These are phyloP conservation scores for Sugiyamaella qingdaonensis DNA, from an alignment of 805 yeast genomes.

Conservation along the genomic window DNA sequence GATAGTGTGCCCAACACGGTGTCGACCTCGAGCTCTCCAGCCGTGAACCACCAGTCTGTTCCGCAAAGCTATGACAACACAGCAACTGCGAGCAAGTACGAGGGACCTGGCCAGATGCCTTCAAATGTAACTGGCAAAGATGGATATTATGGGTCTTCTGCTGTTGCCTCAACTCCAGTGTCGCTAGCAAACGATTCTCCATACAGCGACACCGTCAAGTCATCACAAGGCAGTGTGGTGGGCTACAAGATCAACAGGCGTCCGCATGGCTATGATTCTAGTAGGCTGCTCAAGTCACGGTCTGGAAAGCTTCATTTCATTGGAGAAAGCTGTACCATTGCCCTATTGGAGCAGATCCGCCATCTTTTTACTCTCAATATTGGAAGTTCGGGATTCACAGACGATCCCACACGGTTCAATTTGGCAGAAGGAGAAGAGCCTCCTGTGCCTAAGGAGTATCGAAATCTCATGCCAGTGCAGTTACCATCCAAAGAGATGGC, in stretches of 20 bases:
- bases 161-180: not conserved
- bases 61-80: not conserved
- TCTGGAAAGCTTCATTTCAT: conserved; percentile 37
- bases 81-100: not conserved
- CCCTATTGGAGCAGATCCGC: conserved; percentile 39
- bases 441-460: conserved; percentile 11
- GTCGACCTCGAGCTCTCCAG: not conserved
- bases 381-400: conserved; percentile 35
- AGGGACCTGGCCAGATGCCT: not conserved
- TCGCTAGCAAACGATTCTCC: not conserved
- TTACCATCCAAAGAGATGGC: conserved; percentile 32
- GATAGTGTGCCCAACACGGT: not conserved
- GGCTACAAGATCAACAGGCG: not conserved
- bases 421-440: conserved; percentile 35
- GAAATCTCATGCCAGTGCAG: conserved; percentile 11
- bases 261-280: not conserved
- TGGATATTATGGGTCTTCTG: not conserved
- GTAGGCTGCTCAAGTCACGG: conserved; percentile 35
- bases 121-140: not conserved
- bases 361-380: conserved; percentile 32
- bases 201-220: not conserved
- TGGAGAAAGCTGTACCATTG: conserved; percentile 42
- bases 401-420: conserved; percentile 36
- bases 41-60: not conserved
- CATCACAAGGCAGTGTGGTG: not conserved